These are phyloP conservation scores for Eudorina sp. DNA, from an alignment of 139 green algal genomes.

Conservation along the genomic window DNA sequence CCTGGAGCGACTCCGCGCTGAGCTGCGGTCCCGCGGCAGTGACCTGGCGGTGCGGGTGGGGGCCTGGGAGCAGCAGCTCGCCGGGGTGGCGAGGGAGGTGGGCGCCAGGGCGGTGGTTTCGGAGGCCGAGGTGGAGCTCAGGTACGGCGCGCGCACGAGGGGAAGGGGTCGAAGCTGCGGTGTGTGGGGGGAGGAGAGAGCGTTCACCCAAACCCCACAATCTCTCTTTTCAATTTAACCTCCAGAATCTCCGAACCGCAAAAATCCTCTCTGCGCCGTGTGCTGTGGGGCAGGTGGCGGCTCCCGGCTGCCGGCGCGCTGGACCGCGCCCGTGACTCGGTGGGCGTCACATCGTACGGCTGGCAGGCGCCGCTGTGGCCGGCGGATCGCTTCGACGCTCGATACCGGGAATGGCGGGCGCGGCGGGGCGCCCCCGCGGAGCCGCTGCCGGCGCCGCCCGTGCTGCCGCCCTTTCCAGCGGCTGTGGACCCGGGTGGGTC, in stretches of 20 bases:
- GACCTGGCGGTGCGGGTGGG: conserved; percentile 73
- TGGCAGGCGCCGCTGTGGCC: conserved; percentile 32
- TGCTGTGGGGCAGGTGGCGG: conserved; percentile 14
- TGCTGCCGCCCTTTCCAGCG: conserved; percentile 18
- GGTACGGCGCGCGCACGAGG: conserved; percentile 16
- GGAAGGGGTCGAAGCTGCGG: neutral
- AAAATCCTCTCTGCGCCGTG: too few species aligned
- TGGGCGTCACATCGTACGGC: neutral
- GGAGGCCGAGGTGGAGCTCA: conserved; percentile 78
- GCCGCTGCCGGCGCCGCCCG: conserved; percentile 20
- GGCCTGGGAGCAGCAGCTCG: conserved; percentile 54
- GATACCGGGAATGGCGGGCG: conserved; percentile 38
- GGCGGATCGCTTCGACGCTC: neutral
- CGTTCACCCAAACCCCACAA: too few species aligned
- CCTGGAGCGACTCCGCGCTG: conserved; percentile 58
- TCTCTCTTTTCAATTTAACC: too few species aligned
- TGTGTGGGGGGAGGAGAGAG: neutral
- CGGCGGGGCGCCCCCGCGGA: neutral
- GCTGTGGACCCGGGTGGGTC: conserved; percentile 13
- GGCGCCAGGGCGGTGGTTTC: conserved; percentile 58
- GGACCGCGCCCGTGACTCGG: neutral
- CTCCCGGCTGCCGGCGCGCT: neutral
- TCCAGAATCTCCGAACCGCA: too few species aligned
- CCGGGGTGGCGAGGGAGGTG: conserved; percentile 38
- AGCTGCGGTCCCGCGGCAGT: conserved; percentile 62